Conservation (phyloP, 805 yeast genomes). For the baker's yeast (Saccharomyces cerevisiae) region DNA sequence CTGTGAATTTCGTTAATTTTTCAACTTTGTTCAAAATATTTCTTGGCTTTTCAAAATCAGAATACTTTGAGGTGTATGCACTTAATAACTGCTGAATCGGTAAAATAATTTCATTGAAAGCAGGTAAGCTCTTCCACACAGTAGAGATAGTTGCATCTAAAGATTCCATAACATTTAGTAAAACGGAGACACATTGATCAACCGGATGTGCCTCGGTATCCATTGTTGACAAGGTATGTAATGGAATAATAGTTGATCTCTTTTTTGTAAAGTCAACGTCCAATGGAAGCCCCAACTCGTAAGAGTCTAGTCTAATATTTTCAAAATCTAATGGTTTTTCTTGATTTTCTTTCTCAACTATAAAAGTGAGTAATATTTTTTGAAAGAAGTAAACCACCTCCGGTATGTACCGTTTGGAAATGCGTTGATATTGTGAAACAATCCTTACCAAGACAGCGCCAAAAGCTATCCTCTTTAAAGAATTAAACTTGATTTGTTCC, state of each 20-base stretch:
- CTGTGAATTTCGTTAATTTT: constrained; percentile 44
- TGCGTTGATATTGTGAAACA: constrained; percentile 62
- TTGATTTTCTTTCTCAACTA: constrained; percentile 16
- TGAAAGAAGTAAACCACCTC: constrained; percentile 60
- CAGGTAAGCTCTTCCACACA: constrained; percentile 55
- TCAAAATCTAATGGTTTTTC: constrained; percentile 1
- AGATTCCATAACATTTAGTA: constrained; percentile 26
- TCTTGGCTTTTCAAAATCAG: constrained; percentile 28
- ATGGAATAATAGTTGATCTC: constrained; percentile 7
- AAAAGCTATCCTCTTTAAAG: constrained; percentile 39
- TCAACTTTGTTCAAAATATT: constrained; percentile 37
- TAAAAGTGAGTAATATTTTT: constrained; percentile 38
- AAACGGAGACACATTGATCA: constrained; percentile 13
- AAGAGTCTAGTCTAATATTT: constrained; percentile 18
- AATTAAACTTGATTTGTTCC: constrained; percentile 39
- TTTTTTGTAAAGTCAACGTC: constrained; percentile 5
- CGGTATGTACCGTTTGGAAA: constrained; percentile 76
- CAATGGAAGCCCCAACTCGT: constrained; percentile 12
- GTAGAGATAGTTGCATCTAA: constrained; percentile 27
- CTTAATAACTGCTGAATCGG: constrained; percentile 41
- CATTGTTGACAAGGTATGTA: constrained; percentile 21
- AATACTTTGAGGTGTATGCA: constrained; percentile 34
- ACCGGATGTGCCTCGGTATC: constrained; percentile 22
- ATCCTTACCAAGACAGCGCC: constrained; percentile 63
- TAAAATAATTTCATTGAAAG: constrained; percentile 49